Conservation (phyloP, 106 monocot genomes). For the Gastrodia elata region DNA sequence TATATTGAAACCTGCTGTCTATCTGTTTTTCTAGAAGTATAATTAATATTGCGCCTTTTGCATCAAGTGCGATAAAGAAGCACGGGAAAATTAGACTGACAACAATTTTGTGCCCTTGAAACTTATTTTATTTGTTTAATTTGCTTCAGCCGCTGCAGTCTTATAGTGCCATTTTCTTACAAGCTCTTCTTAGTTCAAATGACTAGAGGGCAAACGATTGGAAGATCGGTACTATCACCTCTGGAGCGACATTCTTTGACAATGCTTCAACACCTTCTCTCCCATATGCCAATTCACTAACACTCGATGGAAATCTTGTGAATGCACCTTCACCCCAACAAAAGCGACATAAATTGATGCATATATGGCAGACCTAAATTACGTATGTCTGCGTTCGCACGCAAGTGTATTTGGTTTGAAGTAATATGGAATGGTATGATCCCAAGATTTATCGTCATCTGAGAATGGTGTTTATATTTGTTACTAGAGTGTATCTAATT, state of each 20-base stretch:
- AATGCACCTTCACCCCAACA: slow-evolving; percentile 91
- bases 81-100: no score
- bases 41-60: no score
- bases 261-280: slow-evolving; percentile 89
- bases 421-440: no score
- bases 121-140: slow-evolving; percentile 4
- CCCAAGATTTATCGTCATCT: no score
- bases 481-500: no score
- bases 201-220: slow-evolving; percentile 52
- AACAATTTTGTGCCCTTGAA: no score
- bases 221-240: slow-evolving; percentile 79
- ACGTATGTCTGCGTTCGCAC: no score
- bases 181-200: slow-evolving; percentile 28
- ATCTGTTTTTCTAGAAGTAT: no score
- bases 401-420: no score
- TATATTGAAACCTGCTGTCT: no score
- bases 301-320: slow-evolving; percentile 74
- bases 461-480: no score
- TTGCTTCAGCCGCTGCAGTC: not conserved
- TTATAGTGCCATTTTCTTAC: not conserved
- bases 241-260: slow-evolving; percentile 54
- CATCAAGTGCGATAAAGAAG: no score
- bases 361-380: slow-evolving; percentile 51
- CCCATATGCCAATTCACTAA: slow-evolving; percentile 76
- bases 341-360: slow-evolving; percentile 44